Base-by-base conservation (phyloP, 331 rosid species). In the Rosa hybrid region DNA sequence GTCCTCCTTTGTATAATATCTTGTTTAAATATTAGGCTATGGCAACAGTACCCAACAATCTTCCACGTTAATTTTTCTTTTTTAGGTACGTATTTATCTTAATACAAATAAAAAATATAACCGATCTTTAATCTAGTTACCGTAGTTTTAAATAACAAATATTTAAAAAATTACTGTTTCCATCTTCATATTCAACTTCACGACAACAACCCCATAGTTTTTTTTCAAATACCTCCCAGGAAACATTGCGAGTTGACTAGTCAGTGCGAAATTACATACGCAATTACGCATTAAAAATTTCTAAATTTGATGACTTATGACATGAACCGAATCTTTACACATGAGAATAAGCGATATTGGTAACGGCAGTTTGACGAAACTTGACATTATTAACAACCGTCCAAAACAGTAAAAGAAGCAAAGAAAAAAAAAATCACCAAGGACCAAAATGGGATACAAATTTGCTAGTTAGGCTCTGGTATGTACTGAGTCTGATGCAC, bases 251-350 rank as follows among this genome's bases (percentile, higher is more conserved):
- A 8, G 5, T 21, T 59, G 14, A 59, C 30, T 1, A n/a, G 12
- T 3, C 0, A 21, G 16, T 59, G 34, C 21, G 14, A 21, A 59
- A 21, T 3, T 21, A 21, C 21, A 1, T 0, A 59, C 13, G 30
- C 1, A 3, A 8, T 57, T 2, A 59, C 14, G 6, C 3, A 3
- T n/a, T 57, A 57, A 20, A 57, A n/a, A 1, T 9, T n/a, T 59
- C 6, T 59, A 59, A 21, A 21, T n/a, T 1, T 0, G 14, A 59
- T 0, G 9, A 9, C 13, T 57, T 8, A 2, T 21, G 5, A 56
- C 5, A 7, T 3, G 1, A 56, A 0, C 0, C 1, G 0, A 13
- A 1, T 3, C 6, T 18, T 20, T 13, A 0, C 56, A 4, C 20
- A 34, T 51, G 4, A 4, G 7, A 3, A 51, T 51, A 16, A 51